Evolutionary conservation across 345 rosid genomes (phyloP).

Genomic region (Hibiscus tridactylites): DNA sequence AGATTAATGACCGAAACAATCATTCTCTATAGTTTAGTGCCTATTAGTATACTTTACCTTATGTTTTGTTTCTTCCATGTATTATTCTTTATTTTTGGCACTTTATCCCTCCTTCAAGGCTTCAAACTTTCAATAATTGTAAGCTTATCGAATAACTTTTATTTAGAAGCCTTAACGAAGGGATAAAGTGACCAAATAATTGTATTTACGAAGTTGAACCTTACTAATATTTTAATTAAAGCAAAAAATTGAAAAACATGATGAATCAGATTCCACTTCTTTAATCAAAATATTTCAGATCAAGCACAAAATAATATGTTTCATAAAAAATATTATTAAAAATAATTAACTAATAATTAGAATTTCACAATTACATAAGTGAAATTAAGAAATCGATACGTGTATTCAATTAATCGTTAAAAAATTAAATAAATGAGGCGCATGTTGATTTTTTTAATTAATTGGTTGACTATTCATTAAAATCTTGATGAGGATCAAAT

Average conservation of each 20-base stretch:
- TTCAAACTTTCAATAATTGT: slow-evolving; percentile 9
- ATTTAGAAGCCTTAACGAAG: slow-evolving; percentile 13
- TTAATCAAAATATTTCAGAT: background rate
- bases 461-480: too few species aligned
- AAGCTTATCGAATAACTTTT: slow-evolving; percentile 8
- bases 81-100: slow-evolving; percentile 14
- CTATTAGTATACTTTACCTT: background rate
- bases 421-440: too few species aligned
- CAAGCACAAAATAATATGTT: too few species aligned
- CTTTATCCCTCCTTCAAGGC: slow-evolving; percentile 50
- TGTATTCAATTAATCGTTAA: too few species aligned
- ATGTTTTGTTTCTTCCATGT: background rate
- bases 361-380: too few species aligned
- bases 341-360: too few species aligned
- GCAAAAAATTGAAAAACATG: background rate
- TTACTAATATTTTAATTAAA: background rate
- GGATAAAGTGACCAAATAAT: slow-evolving; percentile 20
- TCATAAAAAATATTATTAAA: too few species aligned
- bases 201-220: background rate
- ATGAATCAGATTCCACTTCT: background rate
- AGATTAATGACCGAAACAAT: too few species aligned
- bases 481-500: too few species aligned
- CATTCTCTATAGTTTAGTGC: too few species aligned
- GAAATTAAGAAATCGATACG: too few species aligned
- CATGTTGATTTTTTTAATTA: too few species aligned